Percentiles rank a stretch among this genome's conserved stretches.
These are phyloP conservation scores for Nitzschia sp. DNA, from an alignment of 108 stramenopile species.

Conservation along the genomic window DNA sequence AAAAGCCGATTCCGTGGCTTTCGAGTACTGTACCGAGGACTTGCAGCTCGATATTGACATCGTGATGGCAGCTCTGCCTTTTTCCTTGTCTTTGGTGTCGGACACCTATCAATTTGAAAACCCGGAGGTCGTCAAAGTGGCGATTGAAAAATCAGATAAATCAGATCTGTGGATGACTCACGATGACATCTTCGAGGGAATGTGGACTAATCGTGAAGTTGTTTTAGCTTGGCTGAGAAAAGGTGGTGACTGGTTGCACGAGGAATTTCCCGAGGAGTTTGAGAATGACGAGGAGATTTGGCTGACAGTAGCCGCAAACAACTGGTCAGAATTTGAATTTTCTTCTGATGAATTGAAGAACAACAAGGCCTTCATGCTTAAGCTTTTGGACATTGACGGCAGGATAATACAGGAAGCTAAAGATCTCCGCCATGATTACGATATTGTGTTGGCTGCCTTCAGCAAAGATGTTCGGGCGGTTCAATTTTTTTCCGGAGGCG, in stretches of 20 bases:
- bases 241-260: conserved; percentile 26
- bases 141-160: conserved; percentile 10
- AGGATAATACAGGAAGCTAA: conserved; percentile 19
- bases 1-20: conserved; percentile 14
- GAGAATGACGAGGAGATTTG: conserved; percentile 28
- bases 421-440: conserved; percentile 14
- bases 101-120: conserved; percentile 17
- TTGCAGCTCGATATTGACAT: conserved; percentile 33
- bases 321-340: conserved; percentile 32
- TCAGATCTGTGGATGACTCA: conserved; percentile 7
- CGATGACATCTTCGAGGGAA: conserved; percentile 12
- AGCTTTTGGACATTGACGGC: conserved; percentile 28
- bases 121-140: conserved; percentile 18
- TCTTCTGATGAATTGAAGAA: conserved; percentile 15
- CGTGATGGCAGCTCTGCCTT: conserved; percentile 35
- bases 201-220: conserved; percentile 26
- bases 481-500: conserved; percentile 22
- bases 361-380: conserved; percentile 35
- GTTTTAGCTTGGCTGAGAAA: conserved; percentile 22
- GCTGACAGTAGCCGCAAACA: conserved; percentile 9
- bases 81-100: conserved; percentile 3
- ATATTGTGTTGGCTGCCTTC: conserved; percentile 14
- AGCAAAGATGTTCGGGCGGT: conserved; percentile 5
- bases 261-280: conserved; percentile 23
- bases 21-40: conserved; percentile 28